Evolutionary conservation across 345 rosid genomes (phyloP), one percentile per base, ranked within the genome.

Genomic region (Linum lewisii): DNA sequence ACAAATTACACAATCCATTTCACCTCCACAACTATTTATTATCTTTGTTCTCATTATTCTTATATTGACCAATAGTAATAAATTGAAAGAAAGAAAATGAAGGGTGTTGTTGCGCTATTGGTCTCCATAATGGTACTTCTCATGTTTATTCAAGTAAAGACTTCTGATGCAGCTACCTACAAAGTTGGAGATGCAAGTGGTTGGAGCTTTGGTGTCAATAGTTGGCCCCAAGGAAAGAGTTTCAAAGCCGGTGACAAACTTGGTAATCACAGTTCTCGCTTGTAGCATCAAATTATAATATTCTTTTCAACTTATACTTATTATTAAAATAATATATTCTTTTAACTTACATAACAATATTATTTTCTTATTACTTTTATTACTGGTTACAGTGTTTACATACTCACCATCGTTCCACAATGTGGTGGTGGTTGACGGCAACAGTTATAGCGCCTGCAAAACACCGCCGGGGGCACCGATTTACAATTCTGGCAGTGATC

Each of bases 231-330:
- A 9, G 78, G 81, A 36, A 78, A 78, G 69, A 45, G 59, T 57
- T 76, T 81, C 45, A 63, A 49, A 52, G 79, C 82, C 20, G 79
- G 82, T 25, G 85, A 81, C 36, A 54, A 42, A 6, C 72, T 78
- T 11, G 76, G 82, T 74, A 60, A n/a, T n/a, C n/a, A n/a, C n/a
- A n/a, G n/a, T n/a, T n/a, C n/a, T n/a, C n/a, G n/a, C n/a, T n/a
- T 4, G 61, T 42, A 22, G 0, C 7, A 7, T 23, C 11, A 20
- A 22, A 34, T 19, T 11, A 9, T 15, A 1, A 38, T 8, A 38
- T 3, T 26, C 32, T 6, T 26, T 6, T 26, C 3, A 2, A 26
- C 32, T 26, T 6, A 26, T 2, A 10, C 11, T 38, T 8, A 38
- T 15, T 2, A 38, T 38, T 38, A 38, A 38, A 38, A 9, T 15